Evolutionary conservation across 371 early-diverging fungal genomes (phyloP), one percentile per base, ranked within the genome.

Genomic region (Rhizopus stolonifer): DNA sequence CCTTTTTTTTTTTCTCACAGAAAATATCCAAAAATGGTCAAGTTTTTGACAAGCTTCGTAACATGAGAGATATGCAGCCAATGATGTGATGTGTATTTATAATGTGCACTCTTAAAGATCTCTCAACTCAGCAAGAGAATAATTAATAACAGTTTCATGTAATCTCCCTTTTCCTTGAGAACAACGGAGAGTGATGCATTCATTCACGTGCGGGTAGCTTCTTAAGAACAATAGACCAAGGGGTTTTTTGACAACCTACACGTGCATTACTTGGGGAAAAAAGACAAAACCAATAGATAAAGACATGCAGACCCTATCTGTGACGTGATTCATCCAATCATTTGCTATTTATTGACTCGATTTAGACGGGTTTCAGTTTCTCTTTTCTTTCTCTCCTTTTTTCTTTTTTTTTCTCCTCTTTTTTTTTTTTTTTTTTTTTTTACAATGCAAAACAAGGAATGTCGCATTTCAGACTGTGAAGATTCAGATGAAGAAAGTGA

Each of bases 381-480:
- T 29, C 7, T 29, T 4, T 29, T 29, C 10, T 29, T 29, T 4
- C 34, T 53, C 34, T 46, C 15, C 26, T 58, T 21, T 40, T 21
- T 33, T 46, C 31, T 39, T 40, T 51, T 51, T 46, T 26, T 23
- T 49, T 3, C 11, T 10, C 33, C 26, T 48, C 9, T 48, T 36
- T 23, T 22, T n/a, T 22, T 53, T 29, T 44, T 18, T 33, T 15
- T 32, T 21, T 22, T 45, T 45, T 22, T 33, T 13, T 40, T 22
- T 1, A 45, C 0, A 2, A 53, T 48, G 54, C 49, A 61, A 19
- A 24, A 33, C 9, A 56, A 56, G 32, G 60, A 62, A 47, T 67
- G 67, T 42, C 50, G 56, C 31, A 67, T 67, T 36, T 67, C 67
- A 23, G 67, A 67, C 24, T 52, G 48, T 40, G 67, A 67, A 56